phyloP scores from a whole-genome alignment of 2,329 filamentous ascomycete species.

The Aspergillus tubingensis region DNA sequence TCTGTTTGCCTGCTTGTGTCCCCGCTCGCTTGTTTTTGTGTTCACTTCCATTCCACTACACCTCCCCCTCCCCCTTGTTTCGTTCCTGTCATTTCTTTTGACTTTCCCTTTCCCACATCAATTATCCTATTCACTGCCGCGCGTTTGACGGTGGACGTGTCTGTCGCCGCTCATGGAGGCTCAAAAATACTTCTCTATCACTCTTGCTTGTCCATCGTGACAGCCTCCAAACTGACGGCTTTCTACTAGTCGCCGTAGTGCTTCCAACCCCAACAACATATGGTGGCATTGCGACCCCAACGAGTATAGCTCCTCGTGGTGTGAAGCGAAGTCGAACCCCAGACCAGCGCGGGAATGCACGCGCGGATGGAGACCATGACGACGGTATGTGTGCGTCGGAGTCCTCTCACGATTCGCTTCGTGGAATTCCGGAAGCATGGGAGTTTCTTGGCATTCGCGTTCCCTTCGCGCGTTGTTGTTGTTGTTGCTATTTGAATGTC shows the following conservation, averaged over 20 bases:
- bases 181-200: conserved; percentile 10
- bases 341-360: conserved; percentile 62
- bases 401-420: conserved; percentile 31
- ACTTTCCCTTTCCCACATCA: conserved; percentile 5
- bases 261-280: conserved; percentile 41
- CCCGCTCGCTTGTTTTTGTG: neutral
- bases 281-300: conserved; percentile 37
- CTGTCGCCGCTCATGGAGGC: conserved; percentile 16
- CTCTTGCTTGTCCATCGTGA: conserved; percentile 23
- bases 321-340: conserved; percentile 80
- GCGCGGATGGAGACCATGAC: conserved; percentile 63
- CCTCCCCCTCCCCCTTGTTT: conserved; percentile 1
- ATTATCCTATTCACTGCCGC: conserved; percentile 4
- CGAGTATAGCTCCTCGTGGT: conserved; percentile 62
- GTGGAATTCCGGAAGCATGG: conserved; percentile 4
- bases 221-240: conserved; percentile 37
- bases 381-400: conserved; percentile 65
- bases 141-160: conserved; percentile 1
- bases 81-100: conserved; percentile 12
- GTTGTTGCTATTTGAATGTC: conserved; percentile 12
- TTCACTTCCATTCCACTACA: neutral
- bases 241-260: conserved; percentile 36
- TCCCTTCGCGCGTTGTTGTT: neutral
- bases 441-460: conserved; percentile 1
- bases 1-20: neutral